phyloP scores from a whole-genome alignment of 176 grass and related monocot genomes.

The Phragmites australis region DNA sequence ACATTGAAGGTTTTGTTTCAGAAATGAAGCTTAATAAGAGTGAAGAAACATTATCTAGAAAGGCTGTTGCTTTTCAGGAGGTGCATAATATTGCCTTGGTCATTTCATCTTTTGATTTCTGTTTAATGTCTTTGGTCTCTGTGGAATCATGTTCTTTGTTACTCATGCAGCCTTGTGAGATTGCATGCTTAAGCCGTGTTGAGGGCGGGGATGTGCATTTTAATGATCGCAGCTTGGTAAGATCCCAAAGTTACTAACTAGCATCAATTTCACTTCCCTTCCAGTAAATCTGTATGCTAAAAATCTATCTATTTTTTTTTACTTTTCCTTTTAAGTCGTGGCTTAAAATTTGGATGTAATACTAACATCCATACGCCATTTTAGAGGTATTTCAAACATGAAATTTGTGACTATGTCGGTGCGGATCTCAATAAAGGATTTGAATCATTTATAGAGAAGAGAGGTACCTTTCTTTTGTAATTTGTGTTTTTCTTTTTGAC shows the following conservation, averaged over 20 bases:
- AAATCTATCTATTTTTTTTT: conserved; percentile 11
- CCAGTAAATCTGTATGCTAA: background rate
- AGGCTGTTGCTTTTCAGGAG: conserved; percentile 89
- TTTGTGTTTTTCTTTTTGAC: background rate
- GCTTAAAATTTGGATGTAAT: conserved; percentile 30
- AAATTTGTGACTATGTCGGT: conserved; percentile 74
- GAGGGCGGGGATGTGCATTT: conserved; percentile 88
- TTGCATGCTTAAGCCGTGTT: conserved; percentile 78
- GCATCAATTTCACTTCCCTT: conserved; percentile 33
- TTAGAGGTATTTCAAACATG: conserved; percentile 96
- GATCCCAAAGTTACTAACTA: conserved; percentile 7
- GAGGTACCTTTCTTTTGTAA: conserved; percentile 57
- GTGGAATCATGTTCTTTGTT: conserved; percentile 26
- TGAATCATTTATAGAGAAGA: conserved; percentile 88
- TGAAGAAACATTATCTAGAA: conserved; percentile 95
- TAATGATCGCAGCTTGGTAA: conserved; percentile 94
- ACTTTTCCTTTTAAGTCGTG: conserved; percentile 6
- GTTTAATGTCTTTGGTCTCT: conserved; percentile 25
- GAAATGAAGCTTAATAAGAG: conserved; percentile 99
- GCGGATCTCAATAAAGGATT: conserved; percentile 92
- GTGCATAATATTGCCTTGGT: conserved; percentile 41
- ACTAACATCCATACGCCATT: conserved; percentile 40
- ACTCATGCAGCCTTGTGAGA: conserved; percentile 89
- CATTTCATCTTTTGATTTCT: conserved; percentile 23
- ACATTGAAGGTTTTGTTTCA: conserved; percentile 90